Evolutionary conservation across 495 filamentous ascomycete species (phyloP).

Genomic region (Halenospora varia): DNA sequence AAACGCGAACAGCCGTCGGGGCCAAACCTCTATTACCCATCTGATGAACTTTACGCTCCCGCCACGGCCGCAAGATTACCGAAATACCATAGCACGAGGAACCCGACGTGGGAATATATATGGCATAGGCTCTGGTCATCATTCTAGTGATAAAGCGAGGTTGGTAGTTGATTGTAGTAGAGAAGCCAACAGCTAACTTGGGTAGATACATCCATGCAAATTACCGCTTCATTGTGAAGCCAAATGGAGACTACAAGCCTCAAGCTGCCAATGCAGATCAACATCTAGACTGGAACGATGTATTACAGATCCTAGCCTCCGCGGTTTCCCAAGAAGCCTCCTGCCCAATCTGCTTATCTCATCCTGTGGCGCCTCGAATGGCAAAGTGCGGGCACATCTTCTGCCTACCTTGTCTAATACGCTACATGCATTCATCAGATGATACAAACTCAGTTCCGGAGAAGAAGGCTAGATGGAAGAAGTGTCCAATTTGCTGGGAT

Average conservation of each 20-base stretch:
- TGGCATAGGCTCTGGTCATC: constrained; percentile 87
- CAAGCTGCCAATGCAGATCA: constrained; percentile 87
- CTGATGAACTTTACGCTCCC: constrained; percentile 88
- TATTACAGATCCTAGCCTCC: constrained; percentile 88
- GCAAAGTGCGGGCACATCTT: constrained; percentile 97
- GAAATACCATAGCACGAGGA: constrained; percentile 44
- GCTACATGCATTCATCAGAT: constrained; percentile 89
- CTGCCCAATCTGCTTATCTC: constrained; percentile 89
- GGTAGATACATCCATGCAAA: constrained; percentile 89
- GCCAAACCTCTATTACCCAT: constrained; percentile 95
- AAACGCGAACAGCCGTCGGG: constrained; percentile 79
- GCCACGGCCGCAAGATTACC: constrained; percentile 59
- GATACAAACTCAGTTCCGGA: constrained; percentile 57
- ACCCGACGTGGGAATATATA: constrained; percentile 66
- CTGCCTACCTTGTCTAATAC: constrained; percentile 87
- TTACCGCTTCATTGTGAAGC: constrained; percentile 93
- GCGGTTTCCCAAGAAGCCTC: constrained; percentile 80
- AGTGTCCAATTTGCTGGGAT: constrained; percentile 96
- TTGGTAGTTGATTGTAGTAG: constrained; percentile 26
- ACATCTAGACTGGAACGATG: constrained; percentile 84
- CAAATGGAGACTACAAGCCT: constrained; percentile 68
- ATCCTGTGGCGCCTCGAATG: constrained; percentile 91
- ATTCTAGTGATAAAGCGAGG: constrained; percentile 87
- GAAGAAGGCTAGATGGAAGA: constrained; percentile 81
- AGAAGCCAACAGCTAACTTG: constrained; percentile 4